phyloP scores from a whole-genome alignment of 768 basidiomycete genomes.

The Lentinula edodes region DNA sequence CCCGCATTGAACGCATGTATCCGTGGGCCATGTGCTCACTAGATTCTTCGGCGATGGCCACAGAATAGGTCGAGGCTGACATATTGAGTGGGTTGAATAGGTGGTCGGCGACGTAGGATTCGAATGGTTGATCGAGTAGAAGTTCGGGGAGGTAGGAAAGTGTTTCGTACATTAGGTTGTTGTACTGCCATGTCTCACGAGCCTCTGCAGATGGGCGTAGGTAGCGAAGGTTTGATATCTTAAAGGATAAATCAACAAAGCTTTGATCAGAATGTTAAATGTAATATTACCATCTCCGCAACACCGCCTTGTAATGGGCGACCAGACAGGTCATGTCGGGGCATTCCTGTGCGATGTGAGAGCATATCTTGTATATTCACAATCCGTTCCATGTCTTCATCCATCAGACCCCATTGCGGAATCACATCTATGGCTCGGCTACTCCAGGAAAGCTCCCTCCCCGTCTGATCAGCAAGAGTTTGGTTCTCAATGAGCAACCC shows the following conservation, averaged over 20 bases:
- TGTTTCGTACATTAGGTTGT: slow-evolving; percentile 40
- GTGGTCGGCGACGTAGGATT: slow-evolving; percentile 32
- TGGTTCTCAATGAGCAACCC: slow-evolving; percentile 34
- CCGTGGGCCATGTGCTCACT: slow-evolving; percentile 29
- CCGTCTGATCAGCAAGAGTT: slow-evolving; percentile 24
- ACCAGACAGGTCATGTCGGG: slow-evolving; percentile 37
- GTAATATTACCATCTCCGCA: slow-evolving; percentile 27
- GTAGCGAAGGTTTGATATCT: slow-evolving; percentile 14
- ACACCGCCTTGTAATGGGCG: slow-evolving; percentile 23
- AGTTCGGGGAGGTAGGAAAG: slow-evolving; percentile 32
- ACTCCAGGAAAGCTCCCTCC: slow-evolving; percentile 28
- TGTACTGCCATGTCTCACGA: slow-evolving; percentile 39
- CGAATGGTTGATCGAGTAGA: slow-evolving; percentile 34
- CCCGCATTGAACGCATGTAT: slow-evolving; percentile 20
- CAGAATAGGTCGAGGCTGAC: slow-evolving; percentile 33
- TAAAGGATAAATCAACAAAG: too few species aligned
- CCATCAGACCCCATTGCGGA: slow-evolving; percentile 34
- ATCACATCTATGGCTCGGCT: slow-evolving; percentile 31
- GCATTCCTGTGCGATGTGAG: slow-evolving; percentile 38
- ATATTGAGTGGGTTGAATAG: slow-evolving; percentile 34
- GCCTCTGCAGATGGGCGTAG: slow-evolving; percentile 34
- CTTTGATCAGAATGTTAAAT: neutral
- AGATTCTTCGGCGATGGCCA: slow-evolving; percentile 27
- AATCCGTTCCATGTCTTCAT: slow-evolving; percentile 27
- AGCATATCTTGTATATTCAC: slow-evolving; percentile 36